These are phyloP conservation scores for Hypoxylon crocopeplum DNA, from an alignment of 495 filamentous ascomycete genomes.

Conservation along the genomic window DNA sequence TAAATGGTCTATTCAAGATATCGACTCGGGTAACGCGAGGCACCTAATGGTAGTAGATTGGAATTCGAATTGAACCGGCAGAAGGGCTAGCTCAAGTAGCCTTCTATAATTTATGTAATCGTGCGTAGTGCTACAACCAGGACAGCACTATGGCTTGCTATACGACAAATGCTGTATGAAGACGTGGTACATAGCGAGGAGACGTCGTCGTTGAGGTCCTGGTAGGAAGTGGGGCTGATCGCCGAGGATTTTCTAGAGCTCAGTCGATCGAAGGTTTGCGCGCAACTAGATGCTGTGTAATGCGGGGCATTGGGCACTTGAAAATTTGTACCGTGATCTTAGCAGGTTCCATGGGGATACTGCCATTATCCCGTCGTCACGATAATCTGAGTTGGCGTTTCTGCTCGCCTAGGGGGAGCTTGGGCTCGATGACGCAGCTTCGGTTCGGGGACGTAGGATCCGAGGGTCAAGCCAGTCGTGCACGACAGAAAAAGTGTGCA, in stretches of 20 bases:
- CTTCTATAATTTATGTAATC: not conserved
- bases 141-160: not conserved
- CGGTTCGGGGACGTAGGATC: conserved; percentile 35
- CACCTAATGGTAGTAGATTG: not conserved
- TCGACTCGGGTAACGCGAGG: not conserved
- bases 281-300: conserved; percentile 29
- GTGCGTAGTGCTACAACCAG: not conserved
- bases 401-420: conserved; percentile 3
- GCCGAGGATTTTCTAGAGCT: conserved; percentile 35
- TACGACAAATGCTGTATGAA: not conserved
- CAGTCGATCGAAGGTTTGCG: conserved; percentile 36
- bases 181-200: conserved; percentile 4
- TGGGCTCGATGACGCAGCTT: conserved; percentile 41
- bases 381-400: conserved; percentile 6
- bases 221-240: conserved; percentile 35
- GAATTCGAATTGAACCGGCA: not conserved
- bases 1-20: not conserved
- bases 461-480: conserved; percentile 32
- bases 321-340: conserved; percentile 13
- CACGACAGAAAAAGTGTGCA: conserved; percentile 25
- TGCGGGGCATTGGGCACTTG: conserved; percentile 36
- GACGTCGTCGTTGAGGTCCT: conserved; percentile 9
- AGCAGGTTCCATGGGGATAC: conserved; percentile 3
- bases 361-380: conserved; percentile 1
- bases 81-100: not conserved